These are phyloP conservation scores for Spergularia marina DNA, from an alignment of 148 eudicot genomes.

Conservation along the genomic window DNA sequence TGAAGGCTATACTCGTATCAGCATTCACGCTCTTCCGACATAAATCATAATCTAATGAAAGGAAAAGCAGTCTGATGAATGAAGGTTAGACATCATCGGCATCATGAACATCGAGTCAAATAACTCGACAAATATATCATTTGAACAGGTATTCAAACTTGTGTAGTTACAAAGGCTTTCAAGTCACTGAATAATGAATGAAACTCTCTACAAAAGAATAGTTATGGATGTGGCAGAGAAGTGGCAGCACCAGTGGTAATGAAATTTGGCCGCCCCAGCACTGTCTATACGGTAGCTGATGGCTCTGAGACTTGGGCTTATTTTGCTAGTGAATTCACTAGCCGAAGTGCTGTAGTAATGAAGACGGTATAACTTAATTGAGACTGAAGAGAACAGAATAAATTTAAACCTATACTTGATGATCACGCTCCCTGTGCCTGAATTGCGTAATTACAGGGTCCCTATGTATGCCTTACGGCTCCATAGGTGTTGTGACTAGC, in stretches of 20 bases:
- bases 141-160: constrained; percentile 15
- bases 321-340: constrained; percentile 11
- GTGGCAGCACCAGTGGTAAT: not conserved
- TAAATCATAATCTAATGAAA: not conserved
- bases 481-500: constrained; percentile 54
- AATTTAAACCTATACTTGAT: constrained; percentile 15
- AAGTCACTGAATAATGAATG: constrained; percentile 13
- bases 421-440: constrained; percentile 35
- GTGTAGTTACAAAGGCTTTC: constrained; percentile 19
- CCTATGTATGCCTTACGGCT: constrained; percentile 87
- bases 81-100: not conserved
- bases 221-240: not conserved
- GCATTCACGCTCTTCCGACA: not conserved
- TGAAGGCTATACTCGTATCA: not conserved
- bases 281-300: constrained; percentile 8
- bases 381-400: constrained; percentile 8
- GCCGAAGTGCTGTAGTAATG: not conserved
- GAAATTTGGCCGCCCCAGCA: constrained; percentile 2
- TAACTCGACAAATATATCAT: constrained; percentile 3
- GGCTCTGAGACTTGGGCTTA: constrained; percentile 8
- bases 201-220: constrained; percentile 34
- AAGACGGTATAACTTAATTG: constrained; percentile 26
- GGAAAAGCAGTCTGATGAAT: too few species aligned
- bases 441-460: constrained; percentile 55
- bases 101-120: not conserved